These are phyloP conservation scores for Carallia pectinifolia DNA, from an alignment of 345 rosid genomes.

Conservation along the genomic window DNA sequence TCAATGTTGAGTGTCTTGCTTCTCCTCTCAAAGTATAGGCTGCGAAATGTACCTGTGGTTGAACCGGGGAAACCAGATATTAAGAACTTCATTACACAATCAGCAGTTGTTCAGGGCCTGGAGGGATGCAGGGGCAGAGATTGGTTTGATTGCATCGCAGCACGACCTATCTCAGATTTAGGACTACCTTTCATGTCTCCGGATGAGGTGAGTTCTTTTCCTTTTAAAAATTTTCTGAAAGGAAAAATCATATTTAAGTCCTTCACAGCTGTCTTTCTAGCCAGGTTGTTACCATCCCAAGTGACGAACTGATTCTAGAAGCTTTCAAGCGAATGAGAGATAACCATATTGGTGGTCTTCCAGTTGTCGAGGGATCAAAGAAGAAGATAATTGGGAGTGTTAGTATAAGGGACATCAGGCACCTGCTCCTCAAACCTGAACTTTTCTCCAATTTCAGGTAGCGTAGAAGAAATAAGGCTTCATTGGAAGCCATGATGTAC, in stretches of 20 bases:
- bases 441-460: constrained; percentile 85
- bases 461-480: not conserved
- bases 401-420: constrained; percentile 63
- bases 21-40: constrained; percentile 75
- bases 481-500: not conserved
- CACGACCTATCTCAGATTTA: constrained; percentile 59
- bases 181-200: constrained; percentile 87
- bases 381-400: constrained; percentile 48
- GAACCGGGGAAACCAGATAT: constrained; percentile 63
- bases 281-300: constrained; percentile 61
- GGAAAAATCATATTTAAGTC: not conserved
- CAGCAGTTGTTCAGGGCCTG: constrained; percentile 76
- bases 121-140: constrained; percentile 84
- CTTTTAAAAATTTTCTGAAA: not conserved
- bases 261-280: constrained; percentile 5
- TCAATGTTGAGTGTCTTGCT: constrained; percentile 80
- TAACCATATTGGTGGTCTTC: constrained; percentile 77
- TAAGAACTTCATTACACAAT: constrained; percentile 81
- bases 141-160: constrained; percentile 79
- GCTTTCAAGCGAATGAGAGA: constrained; percentile 82
- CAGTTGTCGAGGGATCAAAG: constrained; percentile 50
- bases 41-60: constrained; percentile 75
- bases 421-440: constrained; percentile 71
- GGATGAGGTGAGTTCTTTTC: constrained; percentile 41
- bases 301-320: constrained; percentile 68